Evolutionary conservation across 495 filamentous ascomycete genomes (phyloP), one percentile per base, ranked within the genome.

Genomic region (Acidiella bohemica): DNA sequence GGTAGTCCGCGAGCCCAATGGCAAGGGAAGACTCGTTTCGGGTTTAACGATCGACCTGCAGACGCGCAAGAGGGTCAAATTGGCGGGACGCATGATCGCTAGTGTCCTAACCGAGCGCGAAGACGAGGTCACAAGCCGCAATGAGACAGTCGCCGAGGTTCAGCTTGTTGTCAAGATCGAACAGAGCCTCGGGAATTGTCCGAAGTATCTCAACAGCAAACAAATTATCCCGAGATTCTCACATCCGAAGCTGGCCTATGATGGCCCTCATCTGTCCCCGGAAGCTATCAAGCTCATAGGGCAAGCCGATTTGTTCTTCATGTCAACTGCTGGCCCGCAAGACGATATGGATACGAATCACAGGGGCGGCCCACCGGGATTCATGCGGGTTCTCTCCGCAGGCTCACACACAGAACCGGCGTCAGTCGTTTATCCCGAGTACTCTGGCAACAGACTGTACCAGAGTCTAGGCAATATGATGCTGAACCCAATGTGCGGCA

Each of bases 281-380:
- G 58, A 61, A 29, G 79, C 80, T 9, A 34, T 82, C 7, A 53
- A 63, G 4, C 54, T 88, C 4, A 56, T 93, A 10, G 56, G 46
- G 7, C 71, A 75, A 46, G 71, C 81, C 14, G 84, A 87, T 53
- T 59, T 81, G 24, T 76, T 93, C 46, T 90, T 93, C 55, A 61
- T 90, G 13, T 77, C 79, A 19, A 76, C 72, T 25, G 70, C 67
- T 10, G 64, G 78, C 46, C 66, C 68, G n/a, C 53, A 53, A 10
- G 51, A 55, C 16, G 76, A 73, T 47, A 87, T 93, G 84, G 83
- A 87, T 55, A 80, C 77, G n/a, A 90, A 90, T 53, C 74, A 81
- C 46, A 72, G 84, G 18, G 83, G 84, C 26, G 83, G 84, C 0
- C 67, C 79, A 4, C 64, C 67, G 17, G 84, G 84, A 2, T 86